Percentiles rank a stretch among this genome's conserved stretches.
phyloP scores from a whole-genome alignment of 208 protist genomes.

The Leishmania aethiopica region DNA sequence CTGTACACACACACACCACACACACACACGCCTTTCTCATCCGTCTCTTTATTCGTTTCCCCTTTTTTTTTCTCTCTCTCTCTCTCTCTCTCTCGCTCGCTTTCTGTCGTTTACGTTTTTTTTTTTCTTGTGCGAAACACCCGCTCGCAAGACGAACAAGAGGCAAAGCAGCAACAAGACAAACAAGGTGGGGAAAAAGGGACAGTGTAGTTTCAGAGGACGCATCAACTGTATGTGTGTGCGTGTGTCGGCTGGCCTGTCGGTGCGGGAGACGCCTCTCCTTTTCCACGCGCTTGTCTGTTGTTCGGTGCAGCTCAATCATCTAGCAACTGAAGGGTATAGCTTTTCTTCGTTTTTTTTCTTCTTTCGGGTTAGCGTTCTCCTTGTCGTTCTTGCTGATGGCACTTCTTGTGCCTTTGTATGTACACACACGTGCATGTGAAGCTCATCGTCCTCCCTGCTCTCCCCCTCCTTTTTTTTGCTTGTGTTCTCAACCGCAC shows the following conservation, averaged over 20 bases:
- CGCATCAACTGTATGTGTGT: not conserved
- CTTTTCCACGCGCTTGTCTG: not conserved
- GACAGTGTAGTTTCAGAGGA: not conserved
- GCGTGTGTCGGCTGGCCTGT: too few species aligned
- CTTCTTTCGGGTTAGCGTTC: not conserved
- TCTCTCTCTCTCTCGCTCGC: not conserved
- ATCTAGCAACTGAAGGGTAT: not conserved
- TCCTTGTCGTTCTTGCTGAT: not conserved
- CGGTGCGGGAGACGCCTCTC: not conserved
- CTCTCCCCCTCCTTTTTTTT: not conserved
- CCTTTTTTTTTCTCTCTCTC: not conserved
- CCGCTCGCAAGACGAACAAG: not conserved
- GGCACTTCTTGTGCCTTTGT: not conserved
- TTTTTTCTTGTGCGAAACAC: not conserved
- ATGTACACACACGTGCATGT: not conserved
- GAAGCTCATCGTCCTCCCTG: not conserved
- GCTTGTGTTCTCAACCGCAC: not conserved
- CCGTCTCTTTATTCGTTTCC: not conserved
- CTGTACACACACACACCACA: not conserved
- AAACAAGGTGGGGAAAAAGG: not conserved
- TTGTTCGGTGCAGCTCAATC: not conserved
- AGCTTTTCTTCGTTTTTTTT: not conserved
- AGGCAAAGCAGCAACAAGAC: not conserved
- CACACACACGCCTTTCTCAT: not conserved
- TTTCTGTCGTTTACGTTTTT: not conserved